phyloP scores from a whole-genome alignment of 106 monocot genomes.

The Phalaenopsis aphrodite region DNA sequence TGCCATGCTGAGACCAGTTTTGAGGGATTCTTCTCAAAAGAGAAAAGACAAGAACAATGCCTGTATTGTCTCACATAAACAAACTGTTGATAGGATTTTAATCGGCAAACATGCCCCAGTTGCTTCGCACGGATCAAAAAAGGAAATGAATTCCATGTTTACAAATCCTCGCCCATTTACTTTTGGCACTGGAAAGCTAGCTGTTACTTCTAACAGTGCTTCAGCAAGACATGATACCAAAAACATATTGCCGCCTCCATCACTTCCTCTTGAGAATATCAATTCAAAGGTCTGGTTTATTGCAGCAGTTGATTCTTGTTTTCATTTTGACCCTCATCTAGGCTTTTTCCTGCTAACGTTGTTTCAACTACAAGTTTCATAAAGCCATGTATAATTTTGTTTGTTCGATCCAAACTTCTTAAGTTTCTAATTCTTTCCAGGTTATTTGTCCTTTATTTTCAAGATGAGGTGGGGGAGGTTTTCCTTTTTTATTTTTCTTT shows the following conservation, averaged over 20 bases:
- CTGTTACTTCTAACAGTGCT: conserved; percentile 17
- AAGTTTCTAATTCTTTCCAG: neutral
- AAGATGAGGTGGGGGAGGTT: neutral
- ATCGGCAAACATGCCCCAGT: conserved; percentile 23
- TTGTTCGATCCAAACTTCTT: neutral
- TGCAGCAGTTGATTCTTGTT: neutral
- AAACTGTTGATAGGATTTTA: conserved; percentile 15
- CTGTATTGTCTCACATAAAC: conserved; percentile 8
- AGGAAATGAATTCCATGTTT: conserved; percentile 23
- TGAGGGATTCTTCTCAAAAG: conserved; percentile 19
- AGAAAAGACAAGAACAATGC: conserved; percentile 8
- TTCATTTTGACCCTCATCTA: conserved; percentile 17
- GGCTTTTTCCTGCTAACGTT: neutral
- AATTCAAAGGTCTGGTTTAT: neutral
- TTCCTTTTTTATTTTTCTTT: neutral
- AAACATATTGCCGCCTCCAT: conserved; percentile 7
- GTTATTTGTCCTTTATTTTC: neutral
- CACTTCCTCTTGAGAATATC: conserved; percentile 6
- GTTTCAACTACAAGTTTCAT: neutral
- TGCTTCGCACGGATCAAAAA: conserved; percentile 14
- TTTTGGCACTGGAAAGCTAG: conserved; percentile 32
- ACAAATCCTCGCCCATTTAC: conserved; percentile 36
- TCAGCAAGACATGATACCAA: conserved; percentile 10
- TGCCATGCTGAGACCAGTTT: conserved; percentile 6
- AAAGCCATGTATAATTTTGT: neutral